Percentiles rank a stretch among this genome's conserved stretches.
Evolutionary conservation across 371 early-diverging fungal species (phyloP).

Genomic region (Chytridium lagenaria): DNA sequence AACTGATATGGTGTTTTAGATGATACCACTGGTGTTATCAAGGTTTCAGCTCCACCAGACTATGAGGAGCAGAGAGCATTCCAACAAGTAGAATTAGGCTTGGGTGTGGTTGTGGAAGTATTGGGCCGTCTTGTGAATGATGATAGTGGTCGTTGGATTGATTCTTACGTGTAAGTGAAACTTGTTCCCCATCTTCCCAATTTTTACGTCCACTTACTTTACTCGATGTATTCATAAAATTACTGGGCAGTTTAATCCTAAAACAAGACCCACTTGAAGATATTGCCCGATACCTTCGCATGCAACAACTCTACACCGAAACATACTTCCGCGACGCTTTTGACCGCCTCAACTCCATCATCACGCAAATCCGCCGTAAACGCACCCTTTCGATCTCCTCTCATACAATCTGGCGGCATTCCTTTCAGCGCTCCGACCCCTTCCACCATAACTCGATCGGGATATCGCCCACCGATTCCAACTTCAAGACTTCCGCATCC

Average conservation of each 20-base stretch:
- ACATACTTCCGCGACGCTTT: not conserved
- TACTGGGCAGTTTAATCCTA: not conserved
- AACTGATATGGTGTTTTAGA: conserved; percentile 4
- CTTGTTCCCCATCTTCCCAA: not conserved
- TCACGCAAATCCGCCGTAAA: not conserved
- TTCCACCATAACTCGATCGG: not conserved
- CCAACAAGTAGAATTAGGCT: not conserved
- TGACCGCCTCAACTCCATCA: not conserved
- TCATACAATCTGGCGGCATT: not conserved
- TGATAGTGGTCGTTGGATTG: not conserved
- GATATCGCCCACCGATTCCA: not conserved
- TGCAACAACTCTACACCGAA: conserved; percentile 3
- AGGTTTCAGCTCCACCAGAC: not conserved
- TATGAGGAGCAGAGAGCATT: not conserved
- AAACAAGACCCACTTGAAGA: not conserved
- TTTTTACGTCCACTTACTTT: not conserved
- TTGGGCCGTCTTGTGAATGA: not conserved
- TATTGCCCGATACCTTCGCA: not conserved
- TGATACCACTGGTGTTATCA: not conserved
- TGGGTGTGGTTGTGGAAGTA: not conserved
- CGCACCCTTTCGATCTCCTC: conserved; percentile 5
- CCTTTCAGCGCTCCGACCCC: not conserved
- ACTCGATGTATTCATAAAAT: no score
- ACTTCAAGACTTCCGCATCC: not conserved
- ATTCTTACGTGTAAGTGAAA: conserved; percentile 4